These are phyloP conservation scores for Colletotrichum theobromicola DNA, from an alignment of 2,329 filamentous ascomycete species.

Conservation along the genomic window DNA sequence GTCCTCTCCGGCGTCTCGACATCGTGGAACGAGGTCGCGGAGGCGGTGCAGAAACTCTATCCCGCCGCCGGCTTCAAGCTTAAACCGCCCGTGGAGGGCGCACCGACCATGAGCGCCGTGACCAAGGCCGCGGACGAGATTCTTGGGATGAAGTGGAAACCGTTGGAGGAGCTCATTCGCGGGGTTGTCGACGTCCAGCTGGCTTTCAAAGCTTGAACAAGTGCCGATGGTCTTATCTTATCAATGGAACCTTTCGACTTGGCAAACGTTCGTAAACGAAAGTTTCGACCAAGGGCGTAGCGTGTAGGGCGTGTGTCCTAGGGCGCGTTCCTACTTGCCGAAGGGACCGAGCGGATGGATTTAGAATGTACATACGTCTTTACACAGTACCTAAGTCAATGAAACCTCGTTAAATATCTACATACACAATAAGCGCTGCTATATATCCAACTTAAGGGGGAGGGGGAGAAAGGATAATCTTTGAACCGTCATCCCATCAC, in stretches of 20 bases:
- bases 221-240: no score
- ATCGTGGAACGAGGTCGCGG: neutral
- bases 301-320: accelerated
- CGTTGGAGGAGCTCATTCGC: neutral
- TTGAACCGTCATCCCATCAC: no score
- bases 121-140: neutral
- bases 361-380: neutral
- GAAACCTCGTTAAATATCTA: no score
- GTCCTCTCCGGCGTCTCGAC: neutral
- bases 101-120: neutral
- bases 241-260: accelerated
- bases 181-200: neutral
- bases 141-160: neutral
- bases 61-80: neutral
- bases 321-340: accelerated
- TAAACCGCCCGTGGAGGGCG: neutral
- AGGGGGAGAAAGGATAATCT: no score
- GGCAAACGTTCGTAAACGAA: accelerated
- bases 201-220: neutral
- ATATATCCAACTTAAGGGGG: no score
- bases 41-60: neutral
- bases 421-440: no score
- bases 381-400: no score
- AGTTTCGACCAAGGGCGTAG: neutral
- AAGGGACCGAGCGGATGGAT: neutral